Evolutionary conservation across 768 basidiomycete genomes (phyloP), one percentile per base, ranked within the genome.

Genomic region (Serendipita sp.): DNA sequence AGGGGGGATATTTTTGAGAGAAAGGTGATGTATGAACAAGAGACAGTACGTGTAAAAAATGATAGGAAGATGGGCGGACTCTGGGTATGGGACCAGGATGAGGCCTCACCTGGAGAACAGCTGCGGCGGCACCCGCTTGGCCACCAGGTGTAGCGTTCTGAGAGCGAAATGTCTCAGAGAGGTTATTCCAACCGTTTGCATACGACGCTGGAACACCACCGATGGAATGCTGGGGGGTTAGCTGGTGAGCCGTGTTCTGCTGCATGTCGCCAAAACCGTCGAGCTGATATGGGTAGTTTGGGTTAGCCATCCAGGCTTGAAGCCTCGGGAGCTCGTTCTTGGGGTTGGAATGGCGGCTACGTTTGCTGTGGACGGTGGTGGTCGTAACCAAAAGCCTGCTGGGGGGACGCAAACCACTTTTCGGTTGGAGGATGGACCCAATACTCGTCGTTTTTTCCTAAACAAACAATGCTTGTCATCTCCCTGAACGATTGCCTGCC

Each of bases 231-330:
- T 58, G 53, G 4, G 24, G 17, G 17, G 17, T 11, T 11, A 34
- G 53, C 13, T 58, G 53, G 11, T 58, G 53, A 26, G 24, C 33
- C 33, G 17, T 9, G 30, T 34, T 34, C 30, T 33, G 24, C 30
- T 58, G 53, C 53, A 58, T 58, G 53, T 33, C 33, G 26, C 30
- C 30, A 33, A 58, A 58, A 11, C 24, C 17, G 4, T 58, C 53
- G 24, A 58, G n/a, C 26, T 13, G 53, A 31, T 30, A 58, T 31
- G 4, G 33, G 53, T 30, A 58, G 33, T 28, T 58, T 30, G 24
- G 20, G 53, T 58, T 58, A 26, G 53, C 53, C 53, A 58, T 58
- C 53, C 24, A 28, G 53, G 53, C 53, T 58, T 58, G 28, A 34
- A 24, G 30, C 53, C 53, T 33, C 9, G 53, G 28, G 31, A 58